Percentiles rank a stretch among this genome's conserved stretches.
phyloP scores from a whole-genome alignment of 305 asterid species.

The Fraxinus platypoda region DNA sequence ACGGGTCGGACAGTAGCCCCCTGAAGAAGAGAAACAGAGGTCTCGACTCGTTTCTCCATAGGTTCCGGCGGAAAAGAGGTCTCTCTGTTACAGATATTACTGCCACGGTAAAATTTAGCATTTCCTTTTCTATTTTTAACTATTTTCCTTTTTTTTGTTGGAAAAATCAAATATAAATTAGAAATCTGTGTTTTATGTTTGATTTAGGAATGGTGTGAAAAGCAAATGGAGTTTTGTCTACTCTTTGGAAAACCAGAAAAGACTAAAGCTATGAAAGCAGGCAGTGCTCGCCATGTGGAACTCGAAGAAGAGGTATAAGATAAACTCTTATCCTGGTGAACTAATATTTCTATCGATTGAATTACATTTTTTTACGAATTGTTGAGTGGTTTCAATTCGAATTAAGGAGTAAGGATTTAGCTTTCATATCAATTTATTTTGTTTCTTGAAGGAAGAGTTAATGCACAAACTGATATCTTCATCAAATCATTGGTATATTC shows the following conservation, averaged over 20 bases:
- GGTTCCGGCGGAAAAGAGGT: slow-evolving; percentile 64
- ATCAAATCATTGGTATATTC: neutral
- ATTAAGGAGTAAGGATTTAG: neutral
- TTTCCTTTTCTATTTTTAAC: neutral
- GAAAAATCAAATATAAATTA: neutral
- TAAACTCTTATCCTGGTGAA: neutral
- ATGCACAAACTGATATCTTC: neutral
- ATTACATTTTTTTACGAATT: neutral
- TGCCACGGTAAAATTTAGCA: slow-evolving; percentile 49
- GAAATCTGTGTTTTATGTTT: neutral
- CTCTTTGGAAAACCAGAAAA: slow-evolving; percentile 49
- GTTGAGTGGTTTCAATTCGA: neutral
- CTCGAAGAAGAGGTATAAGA: slow-evolving; percentile 81
- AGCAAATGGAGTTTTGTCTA: slow-evolving; percentile 63
- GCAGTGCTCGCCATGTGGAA: slow-evolving; percentile 68
- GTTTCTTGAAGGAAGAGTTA: neutral
- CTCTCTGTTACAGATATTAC: slow-evolving; percentile 81
- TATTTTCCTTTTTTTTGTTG: neutral
- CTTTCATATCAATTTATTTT: neutral
- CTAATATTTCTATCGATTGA: neutral
- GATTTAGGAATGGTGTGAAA: slow-evolving; percentile 92
- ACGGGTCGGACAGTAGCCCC: slow-evolving; percentile 26
- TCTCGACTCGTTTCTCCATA: slow-evolving; percentile 51
- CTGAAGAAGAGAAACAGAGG: slow-evolving; percentile 38
- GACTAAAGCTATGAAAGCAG: slow-evolving; percentile 81